A percentile compares a stretch with the other conserved stretches of the same genome.
Conservation (phyloP, 2,329 filamentous ascomycete genomes). For the Xylariales sp. region DNA sequence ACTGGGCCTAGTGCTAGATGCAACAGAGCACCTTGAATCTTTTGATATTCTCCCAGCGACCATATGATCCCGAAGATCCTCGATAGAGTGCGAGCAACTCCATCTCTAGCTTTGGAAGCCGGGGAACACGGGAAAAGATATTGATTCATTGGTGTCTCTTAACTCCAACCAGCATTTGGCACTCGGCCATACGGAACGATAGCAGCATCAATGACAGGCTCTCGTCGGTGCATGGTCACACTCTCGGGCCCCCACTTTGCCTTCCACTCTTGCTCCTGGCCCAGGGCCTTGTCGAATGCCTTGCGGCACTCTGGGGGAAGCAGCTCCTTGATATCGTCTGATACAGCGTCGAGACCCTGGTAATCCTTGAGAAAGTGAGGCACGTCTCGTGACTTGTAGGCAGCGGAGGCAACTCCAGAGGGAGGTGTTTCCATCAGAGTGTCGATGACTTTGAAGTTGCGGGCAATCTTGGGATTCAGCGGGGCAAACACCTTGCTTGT, state of each 20-base stretch:
- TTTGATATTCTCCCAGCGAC: too few species aligned
- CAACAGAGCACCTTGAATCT: too few species aligned
- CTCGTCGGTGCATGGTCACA: conserved; percentile 45
- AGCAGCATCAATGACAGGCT: conserved; percentile 59
- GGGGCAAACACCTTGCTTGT: conserved; percentile 38
- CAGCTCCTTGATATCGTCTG: conserved; percentile 61
- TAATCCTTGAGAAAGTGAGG: conserved; percentile 48
- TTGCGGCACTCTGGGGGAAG: conserved; percentile 66
- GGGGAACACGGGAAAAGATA: too few species aligned
- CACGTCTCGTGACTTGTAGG: conserved; percentile 38
- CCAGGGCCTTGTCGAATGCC: conserved; percentile 66
- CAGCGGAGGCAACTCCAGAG: conserved; percentile 38
- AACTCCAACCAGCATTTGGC: background rate
- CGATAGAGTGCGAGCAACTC: too few species aligned
- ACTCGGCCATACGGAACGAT: conserved; percentile 51
- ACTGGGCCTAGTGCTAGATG: too few species aligned
- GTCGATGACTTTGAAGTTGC: conserved; percentile 55
- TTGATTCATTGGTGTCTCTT: too few species aligned
- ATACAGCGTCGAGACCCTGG: conserved; percentile 58
- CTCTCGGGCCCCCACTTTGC: conserved; percentile 68
- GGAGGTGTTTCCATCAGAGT: conserved; percentile 48
- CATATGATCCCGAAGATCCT: too few species aligned
- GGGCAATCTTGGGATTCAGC: conserved; percentile 43
- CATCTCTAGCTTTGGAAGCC: too few species aligned
- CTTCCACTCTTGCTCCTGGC: conserved; percentile 68